Evolutionary conservation across 73 alveolate genomes (phyloP).

Genomic region (Paramecium biaurelia): DNA sequence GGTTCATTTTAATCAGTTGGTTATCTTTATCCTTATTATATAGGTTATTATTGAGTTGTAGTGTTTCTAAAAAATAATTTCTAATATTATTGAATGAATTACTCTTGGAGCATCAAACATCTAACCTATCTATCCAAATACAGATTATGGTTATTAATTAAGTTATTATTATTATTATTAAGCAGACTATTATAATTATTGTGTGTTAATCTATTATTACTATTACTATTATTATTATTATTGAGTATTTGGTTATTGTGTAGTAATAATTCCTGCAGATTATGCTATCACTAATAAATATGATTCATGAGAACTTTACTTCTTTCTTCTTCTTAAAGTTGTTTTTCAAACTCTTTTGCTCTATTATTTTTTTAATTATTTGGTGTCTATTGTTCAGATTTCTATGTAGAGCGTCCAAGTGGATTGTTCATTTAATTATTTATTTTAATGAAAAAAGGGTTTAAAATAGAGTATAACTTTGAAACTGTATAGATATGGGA

Average conservation of each 20-base stretch:
- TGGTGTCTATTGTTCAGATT: background rate
- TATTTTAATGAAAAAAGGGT: background rate
- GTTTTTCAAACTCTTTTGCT: conserved; percentile 40
- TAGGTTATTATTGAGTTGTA: background rate
- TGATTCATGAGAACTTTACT: background rate
- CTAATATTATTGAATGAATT: background rate
- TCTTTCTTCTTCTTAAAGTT: conserved; percentile 30
- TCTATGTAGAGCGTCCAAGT: conserved; percentile 20
- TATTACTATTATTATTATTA: no score
- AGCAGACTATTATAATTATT: background rate
- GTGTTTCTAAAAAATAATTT: conserved; percentile 21
- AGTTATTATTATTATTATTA: background rate
- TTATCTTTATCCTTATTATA: background rate
- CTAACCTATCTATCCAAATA: conserved; percentile 18
- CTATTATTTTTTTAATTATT: background rate
- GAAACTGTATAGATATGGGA: background rate
- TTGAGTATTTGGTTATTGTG: background rate
- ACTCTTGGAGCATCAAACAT: conserved; percentile 45
- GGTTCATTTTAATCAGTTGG: background rate
- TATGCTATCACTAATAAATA: background rate
- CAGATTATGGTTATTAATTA: background rate
- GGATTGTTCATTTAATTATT: conserved; percentile 15
- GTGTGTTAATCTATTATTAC: no score
- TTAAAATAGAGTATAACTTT: background rate
- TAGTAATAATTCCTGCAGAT: background rate